phyloP scores from a whole-genome alignment of 2,329 filamentous ascomycete species.

The Allantophomopsis lycopodina region DNA sequence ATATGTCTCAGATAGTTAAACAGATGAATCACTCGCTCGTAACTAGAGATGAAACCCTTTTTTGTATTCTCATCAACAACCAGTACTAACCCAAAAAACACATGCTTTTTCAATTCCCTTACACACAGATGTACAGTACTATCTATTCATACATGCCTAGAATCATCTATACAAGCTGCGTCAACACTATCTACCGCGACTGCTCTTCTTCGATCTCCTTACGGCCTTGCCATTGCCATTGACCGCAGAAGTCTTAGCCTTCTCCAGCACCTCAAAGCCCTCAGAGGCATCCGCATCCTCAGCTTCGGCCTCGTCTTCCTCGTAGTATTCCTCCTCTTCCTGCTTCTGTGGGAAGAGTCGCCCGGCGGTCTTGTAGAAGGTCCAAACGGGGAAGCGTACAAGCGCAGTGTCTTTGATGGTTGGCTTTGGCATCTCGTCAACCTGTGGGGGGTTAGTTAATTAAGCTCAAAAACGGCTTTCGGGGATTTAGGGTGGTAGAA shows the following conservation, averaged over 20 bases:
- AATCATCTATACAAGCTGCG: no score
- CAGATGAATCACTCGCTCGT: no score
- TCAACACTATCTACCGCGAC: not conserved
- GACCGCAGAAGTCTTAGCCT: constrained; percentile 20
- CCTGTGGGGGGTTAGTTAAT: constrained; percentile 31
- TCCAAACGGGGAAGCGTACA: constrained; percentile 62
- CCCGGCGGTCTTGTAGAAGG: constrained; percentile 44
- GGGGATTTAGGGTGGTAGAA: constrained; percentile 11
- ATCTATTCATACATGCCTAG: no score
- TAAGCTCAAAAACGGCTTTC: not conserved
- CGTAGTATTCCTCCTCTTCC: constrained; percentile 22
- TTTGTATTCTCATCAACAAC: no score
- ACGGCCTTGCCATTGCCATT: constrained; percentile 14
- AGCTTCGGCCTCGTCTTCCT: constrained; percentile 23
- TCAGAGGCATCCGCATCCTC: constrained; percentile 38
- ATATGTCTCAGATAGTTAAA: no score
- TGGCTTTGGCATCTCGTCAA: constrained; percentile 65
- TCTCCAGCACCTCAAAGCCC: constrained; percentile 50
- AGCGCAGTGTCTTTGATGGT: constrained; percentile 74
- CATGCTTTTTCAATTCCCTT: no score
- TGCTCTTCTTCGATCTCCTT: constrained; percentile 13
- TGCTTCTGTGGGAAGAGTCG: constrained; percentile 28
- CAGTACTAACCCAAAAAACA: no score
- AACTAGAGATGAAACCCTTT: no score
- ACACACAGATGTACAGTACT: no score